Percentiles rank a stretch among this genome's conserved stretches.
Evolutionary conservation across 495 filamentous ascomycete genomes (phyloP).

Genomic region (Neurospora sp.): DNA sequence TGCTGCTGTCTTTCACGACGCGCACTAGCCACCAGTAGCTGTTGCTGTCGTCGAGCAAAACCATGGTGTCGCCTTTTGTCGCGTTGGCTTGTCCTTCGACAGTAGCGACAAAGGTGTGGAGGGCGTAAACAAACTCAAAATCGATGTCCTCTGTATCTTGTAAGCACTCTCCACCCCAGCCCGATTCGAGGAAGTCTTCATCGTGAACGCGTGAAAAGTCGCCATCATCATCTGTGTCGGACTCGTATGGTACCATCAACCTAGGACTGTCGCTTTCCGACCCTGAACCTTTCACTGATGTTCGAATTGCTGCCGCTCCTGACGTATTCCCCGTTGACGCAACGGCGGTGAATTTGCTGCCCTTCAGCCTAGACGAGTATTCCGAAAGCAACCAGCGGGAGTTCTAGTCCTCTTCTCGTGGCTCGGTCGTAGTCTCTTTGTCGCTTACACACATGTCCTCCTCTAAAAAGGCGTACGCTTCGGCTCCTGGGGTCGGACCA

Average conservation of each 20-base stretch:
- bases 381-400: background rate
- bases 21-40: conserved; percentile 99
- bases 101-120: conserved; percentile 95
- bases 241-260: conserved; percentile 26
- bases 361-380: background rate
- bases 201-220: conserved; percentile 37
- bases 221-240: conserved; percentile 34
- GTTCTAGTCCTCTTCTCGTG: background rate
- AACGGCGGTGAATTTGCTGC: background rate
- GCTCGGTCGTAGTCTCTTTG: background rate
- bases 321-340: background rate
- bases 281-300: background rate
- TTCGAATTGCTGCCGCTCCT: background rate
- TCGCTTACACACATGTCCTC: background rate
- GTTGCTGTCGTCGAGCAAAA: conserved; percentile 98
- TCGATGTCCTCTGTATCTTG: conserved; percentile 89
- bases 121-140: conserved; percentile 97
- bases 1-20: conserved; percentile 93
- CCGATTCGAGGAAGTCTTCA: conserved; percentile 52
- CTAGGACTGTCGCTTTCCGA: conserved; percentile 9
- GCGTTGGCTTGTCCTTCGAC: conserved; percentile 98
- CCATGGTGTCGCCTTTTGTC: conserved; percentile 97
- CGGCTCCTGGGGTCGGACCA: background rate
- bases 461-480: background rate
- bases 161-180: conserved; percentile 73